phyloP scores from a whole-genome alignment of 1,284 basidiomycete species.

The Microbotryum violaceum region DNA sequence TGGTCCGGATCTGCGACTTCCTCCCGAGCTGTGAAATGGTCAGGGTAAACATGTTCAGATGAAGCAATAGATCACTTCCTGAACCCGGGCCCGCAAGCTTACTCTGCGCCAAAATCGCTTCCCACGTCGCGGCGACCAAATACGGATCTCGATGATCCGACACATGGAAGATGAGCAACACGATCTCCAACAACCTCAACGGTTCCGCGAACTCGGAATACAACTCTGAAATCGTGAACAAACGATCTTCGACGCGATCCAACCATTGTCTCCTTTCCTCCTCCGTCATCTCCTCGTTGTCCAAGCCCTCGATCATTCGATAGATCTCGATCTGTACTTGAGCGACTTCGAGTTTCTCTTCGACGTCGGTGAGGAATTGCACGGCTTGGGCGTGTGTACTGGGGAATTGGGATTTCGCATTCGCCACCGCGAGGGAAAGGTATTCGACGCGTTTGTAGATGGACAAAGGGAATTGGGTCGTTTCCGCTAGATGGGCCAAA shows the following conservation, averaged over 20 bases:
- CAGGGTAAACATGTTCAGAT: conserved; percentile 10
- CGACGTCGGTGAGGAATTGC: conserved; percentile 81
- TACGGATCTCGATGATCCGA: conserved; percentile 83
- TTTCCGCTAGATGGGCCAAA: conserved; percentile 75
- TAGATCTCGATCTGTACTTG: conserved; percentile 85
- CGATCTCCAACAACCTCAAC: conserved; percentile 72
- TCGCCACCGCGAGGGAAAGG: conserved; percentile 84
- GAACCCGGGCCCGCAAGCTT: conserved; percentile 35
- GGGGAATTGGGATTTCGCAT: conserved; percentile 81
- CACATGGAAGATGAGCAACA: conserved; percentile 84
- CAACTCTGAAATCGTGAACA: conserved; percentile 52
- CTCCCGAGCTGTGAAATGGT: conserved; percentile 42
- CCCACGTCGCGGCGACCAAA: conserved; percentile 79
- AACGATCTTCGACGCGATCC: conserved; percentile 49
- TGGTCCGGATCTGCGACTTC: conserved; percentile 44
- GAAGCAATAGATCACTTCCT: conserved; percentile 29
- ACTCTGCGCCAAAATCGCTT: conserved; percentile 73
- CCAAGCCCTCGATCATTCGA: conserved; percentile 42
- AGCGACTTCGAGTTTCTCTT: conserved; percentile 94
- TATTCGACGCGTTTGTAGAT: conserved; percentile 74
- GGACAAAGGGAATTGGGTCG: conserved; percentile 50
- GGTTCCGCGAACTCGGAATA: conserved; percentile 84
- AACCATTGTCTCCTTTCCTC: conserved; percentile 55
- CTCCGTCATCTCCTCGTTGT: conserved; percentile 37
- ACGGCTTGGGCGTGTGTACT: conserved; percentile 64